These are phyloP conservation scores for Scolecobasidium constrictum DNA, from an alignment of 2,329 filamentous ascomycete species.

Conservation along the genomic window DNA sequence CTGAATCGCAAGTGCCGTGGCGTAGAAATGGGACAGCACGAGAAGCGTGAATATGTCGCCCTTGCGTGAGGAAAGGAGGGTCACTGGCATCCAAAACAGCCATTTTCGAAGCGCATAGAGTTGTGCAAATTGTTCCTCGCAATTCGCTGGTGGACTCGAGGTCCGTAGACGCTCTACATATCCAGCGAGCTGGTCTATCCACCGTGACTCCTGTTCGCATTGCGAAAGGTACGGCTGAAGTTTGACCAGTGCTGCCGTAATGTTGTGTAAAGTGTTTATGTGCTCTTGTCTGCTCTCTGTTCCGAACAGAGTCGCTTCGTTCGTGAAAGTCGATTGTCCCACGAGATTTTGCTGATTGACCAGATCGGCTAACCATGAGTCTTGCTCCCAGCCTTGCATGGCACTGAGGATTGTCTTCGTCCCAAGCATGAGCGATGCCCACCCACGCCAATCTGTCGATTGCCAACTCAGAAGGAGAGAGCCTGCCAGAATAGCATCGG, in stretches of 20 bases:
- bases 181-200: slow-evolving; percentile 36
- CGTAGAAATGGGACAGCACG: slow-evolving; percentile 85
- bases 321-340: slow-evolving; percentile 34
- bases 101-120: slow-evolving; percentile 81
- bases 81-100: slow-evolving; percentile 92
- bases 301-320: slow-evolving; percentile 54
- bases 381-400: slow-evolving; percentile 85
- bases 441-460: slow-evolving; percentile 88
- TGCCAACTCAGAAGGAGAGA: slow-evolving; percentile 94
- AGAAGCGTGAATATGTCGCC: slow-evolving; percentile 69
- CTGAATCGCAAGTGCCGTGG: slow-evolving; percentile 75
- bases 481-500: slow-evolving; percentile 82
- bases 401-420: slow-evolving; percentile 80
- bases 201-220: slow-evolving; percentile 35
- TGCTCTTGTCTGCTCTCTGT: slow-evolving; percentile 49
- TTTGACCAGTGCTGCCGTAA: slow-evolving; percentile 31
- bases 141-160: slow-evolving; percentile 32
- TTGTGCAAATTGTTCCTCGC: slow-evolving; percentile 80
- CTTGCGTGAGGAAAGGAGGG: slow-evolving; percentile 66
- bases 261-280: slow-evolving; percentile 25
- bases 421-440: slow-evolving; percentile 86
- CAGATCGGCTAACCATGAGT: slow-evolving; percentile 76
- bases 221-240: slow-evolving; percentile 31
- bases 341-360: slow-evolving; percentile 59
- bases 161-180: slow-evolving; percentile 35